phyloP scores from a whole-genome alignment of 202 grass and related monocot genomes.

The Dendrocalamus latiflorus region DNA sequence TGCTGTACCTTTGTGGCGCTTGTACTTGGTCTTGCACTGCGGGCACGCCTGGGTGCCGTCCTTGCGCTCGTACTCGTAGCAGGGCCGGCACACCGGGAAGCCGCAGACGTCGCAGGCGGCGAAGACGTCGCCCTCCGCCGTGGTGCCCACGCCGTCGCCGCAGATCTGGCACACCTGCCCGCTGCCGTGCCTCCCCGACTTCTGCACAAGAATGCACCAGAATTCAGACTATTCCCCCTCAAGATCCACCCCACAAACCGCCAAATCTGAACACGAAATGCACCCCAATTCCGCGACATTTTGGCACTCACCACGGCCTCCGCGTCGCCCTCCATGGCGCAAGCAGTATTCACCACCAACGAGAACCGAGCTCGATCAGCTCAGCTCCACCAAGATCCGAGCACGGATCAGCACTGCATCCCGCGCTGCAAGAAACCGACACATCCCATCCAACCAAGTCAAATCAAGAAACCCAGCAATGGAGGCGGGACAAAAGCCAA shows the following conservation, averaged over 20 bases:
- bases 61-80: constrained; percentile 90
- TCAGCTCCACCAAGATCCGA: constrained; percentile 25
- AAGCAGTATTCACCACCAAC: background rate
- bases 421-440: constrained; percentile 12
- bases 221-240: background rate
- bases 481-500: background rate
- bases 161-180: constrained; percentile 81
- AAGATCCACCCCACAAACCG: constrained; percentile 19
- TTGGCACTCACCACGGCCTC: constrained; percentile 47
- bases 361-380: background rate
- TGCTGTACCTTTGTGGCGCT: constrained; percentile 66
- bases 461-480: too few species aligned
- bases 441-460: background rate
- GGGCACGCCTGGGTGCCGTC: constrained; percentile 74
- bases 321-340: constrained; percentile 62
- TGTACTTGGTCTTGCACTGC: constrained; percentile 95
- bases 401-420: constrained; percentile 43
- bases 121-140: constrained; percentile 71
- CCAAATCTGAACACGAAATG: background rate
- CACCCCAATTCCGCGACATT: background rate
- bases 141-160: constrained; percentile 62
- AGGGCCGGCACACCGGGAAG: constrained; percentile 70
- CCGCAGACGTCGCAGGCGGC: constrained; percentile 64
- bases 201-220: constrained; percentile 36
- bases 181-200: constrained; percentile 51